phyloP scores from a whole-genome alignment of 2,329 filamentous ascomycete genomes.

The Trichoderma sp. region DNA sequence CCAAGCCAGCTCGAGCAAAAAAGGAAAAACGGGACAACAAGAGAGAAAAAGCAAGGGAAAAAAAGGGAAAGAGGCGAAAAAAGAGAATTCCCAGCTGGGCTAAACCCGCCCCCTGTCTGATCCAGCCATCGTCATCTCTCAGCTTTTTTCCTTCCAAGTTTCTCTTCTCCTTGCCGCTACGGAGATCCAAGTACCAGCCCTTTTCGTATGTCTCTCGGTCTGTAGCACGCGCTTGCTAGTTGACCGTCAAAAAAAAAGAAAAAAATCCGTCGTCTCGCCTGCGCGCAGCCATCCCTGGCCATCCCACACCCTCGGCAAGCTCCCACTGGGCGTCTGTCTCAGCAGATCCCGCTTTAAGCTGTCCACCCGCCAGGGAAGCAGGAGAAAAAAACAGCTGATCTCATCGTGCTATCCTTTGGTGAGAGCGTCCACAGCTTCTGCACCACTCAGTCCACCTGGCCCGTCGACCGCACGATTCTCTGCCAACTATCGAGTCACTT shows the following conservation, averaged over 20 bases:
- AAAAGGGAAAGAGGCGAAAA: neutral
- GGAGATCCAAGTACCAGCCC: neutral
- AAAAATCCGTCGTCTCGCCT: neutral
- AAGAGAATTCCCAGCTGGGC: neutral
- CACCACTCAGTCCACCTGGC: slow-evolving; percentile 17
- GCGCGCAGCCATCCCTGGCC: slow-evolving; percentile 6
- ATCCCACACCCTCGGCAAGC: slow-evolving; percentile 13
- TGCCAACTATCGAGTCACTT: slow-evolving; percentile 15
- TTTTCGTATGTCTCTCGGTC: neutral
- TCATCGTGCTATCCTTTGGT: slow-evolving; percentile 9
- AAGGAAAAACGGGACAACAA: neutral
- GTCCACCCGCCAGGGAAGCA: slow-evolving; percentile 3
- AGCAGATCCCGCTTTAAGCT: slow-evolving; percentile 16
- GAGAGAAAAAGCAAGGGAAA: neutral
- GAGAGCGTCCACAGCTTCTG: slow-evolving; percentile 15
- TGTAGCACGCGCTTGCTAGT: neutral
- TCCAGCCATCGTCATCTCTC: slow-evolving; percentile 5
- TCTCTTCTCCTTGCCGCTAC: neutral
- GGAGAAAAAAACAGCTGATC: slow-evolving; percentile 19
- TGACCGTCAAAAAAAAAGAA: neutral
- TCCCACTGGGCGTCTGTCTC: slow-evolving; percentile 14
- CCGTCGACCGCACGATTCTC: slow-evolving; percentile 10
- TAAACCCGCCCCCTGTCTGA: neutral
- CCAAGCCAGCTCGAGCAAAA: neutral
- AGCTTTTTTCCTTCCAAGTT: neutral